Conservation (phyloP, 2,329 filamentous ascomycete genomes). For the Fusarium compactum region DNA sequence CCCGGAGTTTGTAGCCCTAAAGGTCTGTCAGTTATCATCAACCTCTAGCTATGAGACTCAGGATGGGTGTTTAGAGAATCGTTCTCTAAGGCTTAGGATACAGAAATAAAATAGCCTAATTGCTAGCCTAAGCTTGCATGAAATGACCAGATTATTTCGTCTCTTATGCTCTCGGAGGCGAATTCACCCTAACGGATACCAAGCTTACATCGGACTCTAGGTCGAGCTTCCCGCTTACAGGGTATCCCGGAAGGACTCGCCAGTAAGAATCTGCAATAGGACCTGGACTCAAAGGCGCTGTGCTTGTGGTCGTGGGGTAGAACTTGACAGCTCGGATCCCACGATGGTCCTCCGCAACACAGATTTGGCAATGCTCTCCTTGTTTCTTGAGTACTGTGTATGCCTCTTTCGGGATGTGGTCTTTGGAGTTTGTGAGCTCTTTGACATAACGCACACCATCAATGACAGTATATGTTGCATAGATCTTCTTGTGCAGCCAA, state of each 20-base stretch:
- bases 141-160: background rate
- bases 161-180: background rate
- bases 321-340: background rate
- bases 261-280: background rate
- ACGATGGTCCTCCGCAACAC: background rate
- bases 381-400: background rate
- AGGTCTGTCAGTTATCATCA: background rate
- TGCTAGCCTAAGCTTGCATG: background rate
- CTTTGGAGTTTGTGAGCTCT: background rate
- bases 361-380: background rate
- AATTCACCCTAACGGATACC: background rate
- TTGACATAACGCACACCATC: background rate
- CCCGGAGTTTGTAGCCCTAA: background rate
- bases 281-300: background rate
- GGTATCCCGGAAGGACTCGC: background rate
- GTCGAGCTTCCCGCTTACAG: background rate
- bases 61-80: too few species aligned
- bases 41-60: too few species aligned
- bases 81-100: too few species aligned
- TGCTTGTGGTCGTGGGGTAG: background rate
- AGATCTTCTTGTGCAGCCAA: background rate
- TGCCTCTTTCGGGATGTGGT: background rate
- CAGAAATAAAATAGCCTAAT: too few species aligned
- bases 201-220: background rate
- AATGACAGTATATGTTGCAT: background rate